Evolutionary conservation across 2,329 filamentous ascomycete species (phyloP).

Genomic region (Rutstroemia sp.): DNA sequence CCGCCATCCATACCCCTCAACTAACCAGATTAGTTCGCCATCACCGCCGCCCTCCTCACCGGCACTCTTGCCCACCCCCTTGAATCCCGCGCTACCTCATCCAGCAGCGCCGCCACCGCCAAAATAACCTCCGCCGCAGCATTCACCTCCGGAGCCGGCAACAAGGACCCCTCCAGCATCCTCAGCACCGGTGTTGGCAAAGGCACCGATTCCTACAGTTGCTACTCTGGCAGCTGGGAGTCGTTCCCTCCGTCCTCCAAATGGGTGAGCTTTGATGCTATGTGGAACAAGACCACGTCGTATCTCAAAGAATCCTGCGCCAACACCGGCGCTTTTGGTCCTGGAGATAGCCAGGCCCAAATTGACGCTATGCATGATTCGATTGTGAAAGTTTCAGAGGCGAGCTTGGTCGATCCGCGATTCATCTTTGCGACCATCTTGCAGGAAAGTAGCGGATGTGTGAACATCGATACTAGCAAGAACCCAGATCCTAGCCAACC

Average conservation of each 20-base stretch:
- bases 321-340: conserved; percentile 18
- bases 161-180: conserved; percentile 17
- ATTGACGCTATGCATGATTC: conserved; percentile 18
- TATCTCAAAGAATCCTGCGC: conserved; percentile 14
- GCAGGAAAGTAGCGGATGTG: conserved; percentile 27
- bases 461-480: conserved; percentile 22
- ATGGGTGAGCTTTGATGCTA: conserved; percentile 25
- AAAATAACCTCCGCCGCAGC: conserved; percentile 14
- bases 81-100: not conserved
- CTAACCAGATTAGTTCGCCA: not conserved
- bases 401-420: conserved; percentile 24
- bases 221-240: conserved; percentile 26
- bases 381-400: conserved; percentile 21
- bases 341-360: conserved; percentile 14
- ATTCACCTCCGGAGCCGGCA: conserved; percentile 12
- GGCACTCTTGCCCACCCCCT: not conserved
- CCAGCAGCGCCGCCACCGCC: not conserved
- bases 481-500: conserved; percentile 11
- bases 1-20: not conserved
- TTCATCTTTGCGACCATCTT: conserved; percentile 29
- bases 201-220: conserved; percentile 23
- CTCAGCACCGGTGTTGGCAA: conserved; percentile 5
- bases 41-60: not conserved
- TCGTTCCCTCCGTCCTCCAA: conserved; percentile 19
- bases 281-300: conserved; percentile 20